Percentiles rank a stretch among this genome's conserved stretches.
These are phyloP conservation scores for Tuber magnatum DNA, from an alignment of 495 filamentous ascomycete species.

Conservation along the genomic window DNA sequence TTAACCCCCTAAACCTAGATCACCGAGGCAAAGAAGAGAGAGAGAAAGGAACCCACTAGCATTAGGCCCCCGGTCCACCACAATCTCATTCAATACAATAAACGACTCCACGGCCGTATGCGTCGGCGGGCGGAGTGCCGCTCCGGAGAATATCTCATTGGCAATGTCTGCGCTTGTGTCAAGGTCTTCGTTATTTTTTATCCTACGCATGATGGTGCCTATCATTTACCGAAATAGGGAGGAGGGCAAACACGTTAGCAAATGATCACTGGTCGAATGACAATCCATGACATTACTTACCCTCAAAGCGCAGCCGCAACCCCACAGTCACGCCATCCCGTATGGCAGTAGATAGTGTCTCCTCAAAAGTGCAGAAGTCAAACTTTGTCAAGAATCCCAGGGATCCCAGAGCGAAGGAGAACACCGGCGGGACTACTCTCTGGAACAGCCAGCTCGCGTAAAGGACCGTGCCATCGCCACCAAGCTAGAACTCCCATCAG, in stretches of 20 bases:
- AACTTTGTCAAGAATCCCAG: slow-evolving; percentile 91
- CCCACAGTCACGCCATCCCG: slow-evolving; percentile 93
- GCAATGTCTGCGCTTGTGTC: slow-evolving; percentile 17
- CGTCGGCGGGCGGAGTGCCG: slow-evolving; percentile 23
- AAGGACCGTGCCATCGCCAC: slow-evolving; percentile 85
- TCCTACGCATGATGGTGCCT: slow-evolving; percentile 39
- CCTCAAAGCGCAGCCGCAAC: slow-evolving; percentile 94
- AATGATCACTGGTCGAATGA: slow-evolving; percentile 14
- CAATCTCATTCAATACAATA: slow-evolving; percentile 92
- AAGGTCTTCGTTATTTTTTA: slow-evolving; percentile 7
- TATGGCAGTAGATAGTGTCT: slow-evolving; percentile 76
- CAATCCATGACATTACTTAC: slow-evolving; percentile 40
- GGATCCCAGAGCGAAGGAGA: slow-evolving; percentile 81
- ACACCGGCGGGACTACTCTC: slow-evolving; percentile 78
- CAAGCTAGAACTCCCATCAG: slow-evolving; percentile 47
- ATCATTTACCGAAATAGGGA: slow-evolving; percentile 56
- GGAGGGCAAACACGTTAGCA: slow-evolving; percentile 11
- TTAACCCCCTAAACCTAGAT: not conserved
- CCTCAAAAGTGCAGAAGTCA: slow-evolving; percentile 73
- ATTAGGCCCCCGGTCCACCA: slow-evolving; percentile 92
- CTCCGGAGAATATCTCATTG: slow-evolving; percentile 30
- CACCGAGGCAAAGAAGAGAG: not conserved
- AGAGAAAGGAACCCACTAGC: slow-evolving; percentile 87
- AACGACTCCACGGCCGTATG: slow-evolving; percentile 59
- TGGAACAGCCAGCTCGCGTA: slow-evolving; percentile 94